These are phyloP conservation scores for Mollisia scopiformis DNA, from an alignment of 2,329 filamentous ascomycete genomes.

Conservation along the genomic window DNA sequence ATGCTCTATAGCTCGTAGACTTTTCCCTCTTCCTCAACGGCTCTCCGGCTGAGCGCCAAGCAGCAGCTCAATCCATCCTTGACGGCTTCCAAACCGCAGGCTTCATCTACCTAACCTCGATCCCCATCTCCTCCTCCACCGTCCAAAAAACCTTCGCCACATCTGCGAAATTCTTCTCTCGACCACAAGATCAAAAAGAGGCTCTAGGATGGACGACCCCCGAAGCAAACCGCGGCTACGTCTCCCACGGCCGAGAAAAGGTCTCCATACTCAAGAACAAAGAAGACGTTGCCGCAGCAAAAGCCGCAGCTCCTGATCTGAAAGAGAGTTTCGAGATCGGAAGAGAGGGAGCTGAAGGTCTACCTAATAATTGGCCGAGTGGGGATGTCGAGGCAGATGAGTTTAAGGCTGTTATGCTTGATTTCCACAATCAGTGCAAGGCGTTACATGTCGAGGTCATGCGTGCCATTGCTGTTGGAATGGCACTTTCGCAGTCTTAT, in stretches of 20 bases:
- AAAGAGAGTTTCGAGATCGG: constrained; percentile 71
- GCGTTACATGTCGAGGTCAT: constrained; percentile 76
- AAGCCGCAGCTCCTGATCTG: constrained; percentile 60
- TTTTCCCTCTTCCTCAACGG: constrained; percentile 74
- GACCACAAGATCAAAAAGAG: constrained; percentile 61
- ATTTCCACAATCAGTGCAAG: constrained; percentile 77
- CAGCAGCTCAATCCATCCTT: constrained; percentile 73
- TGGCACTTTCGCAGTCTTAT: constrained; percentile 71
- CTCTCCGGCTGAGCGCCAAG: constrained; percentile 58
- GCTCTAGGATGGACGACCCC: constrained; percentile 72
- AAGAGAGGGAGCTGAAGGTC: constrained; percentile 57
- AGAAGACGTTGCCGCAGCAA: constrained; percentile 48
- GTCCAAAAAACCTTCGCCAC: constrained; percentile 65
- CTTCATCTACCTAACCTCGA: constrained; percentile 86
- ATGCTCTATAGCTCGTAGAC: constrained; percentile 67
- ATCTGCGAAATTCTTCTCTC: constrained; percentile 73
- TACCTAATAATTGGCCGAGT: constrained; percentile 76
- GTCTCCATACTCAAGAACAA: constrained; percentile 26
- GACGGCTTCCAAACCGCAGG: constrained; percentile 82
- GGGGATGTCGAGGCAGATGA: constrained; percentile 52
- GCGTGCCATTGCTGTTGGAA: constrained; percentile 81
- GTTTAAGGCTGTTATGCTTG: constrained; percentile 74
- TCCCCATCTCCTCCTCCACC: constrained; percentile 65
- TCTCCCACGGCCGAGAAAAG: constrained; percentile 44
- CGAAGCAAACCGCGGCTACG: constrained; percentile 75